Conservation (phyloP, 139 green algal species). For the Chlamydomonas asymmetrica region DNA sequence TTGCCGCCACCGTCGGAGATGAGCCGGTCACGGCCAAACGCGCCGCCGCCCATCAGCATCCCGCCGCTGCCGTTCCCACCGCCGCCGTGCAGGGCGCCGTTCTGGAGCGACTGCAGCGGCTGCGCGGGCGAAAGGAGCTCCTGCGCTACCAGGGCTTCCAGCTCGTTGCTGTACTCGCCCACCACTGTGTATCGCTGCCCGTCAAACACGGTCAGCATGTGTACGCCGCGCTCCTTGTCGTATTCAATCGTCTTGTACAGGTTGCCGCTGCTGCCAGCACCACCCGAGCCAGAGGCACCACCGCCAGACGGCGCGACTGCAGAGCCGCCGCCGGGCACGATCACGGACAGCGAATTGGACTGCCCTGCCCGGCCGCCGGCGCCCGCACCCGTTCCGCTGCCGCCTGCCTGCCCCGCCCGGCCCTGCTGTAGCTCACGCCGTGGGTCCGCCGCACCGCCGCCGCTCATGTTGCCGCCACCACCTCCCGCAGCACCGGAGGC, state of each 20-base stretch:
- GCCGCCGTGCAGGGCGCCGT: not conserved
- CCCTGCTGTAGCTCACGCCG: not conserved
- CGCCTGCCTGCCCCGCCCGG: not conserved
- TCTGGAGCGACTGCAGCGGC: slow-evolving; percentile 8
- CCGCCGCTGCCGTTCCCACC: too few species aligned
- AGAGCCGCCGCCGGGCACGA: not conserved
- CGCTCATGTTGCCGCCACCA: not conserved
- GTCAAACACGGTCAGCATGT: slow-evolving; percentile 37
- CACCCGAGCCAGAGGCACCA: not conserved
- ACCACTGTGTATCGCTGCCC: slow-evolving; percentile 21
- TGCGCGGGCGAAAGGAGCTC: slow-evolving; percentile 39
- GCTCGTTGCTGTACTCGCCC: slow-evolving; percentile 40
- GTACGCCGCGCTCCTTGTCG: slow-evolving; percentile 35
- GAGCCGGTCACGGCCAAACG: too few species aligned
- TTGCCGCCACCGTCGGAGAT: too few species aligned
- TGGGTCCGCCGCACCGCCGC: not conserved
- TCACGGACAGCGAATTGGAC: too few species aligned
- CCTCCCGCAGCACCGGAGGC: not conserved
- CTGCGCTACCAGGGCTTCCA: slow-evolving; percentile 44
- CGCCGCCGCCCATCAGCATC: too few species aligned
- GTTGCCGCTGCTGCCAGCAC: slow-evolving; percentile 1
- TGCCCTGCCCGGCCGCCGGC: too few species aligned
- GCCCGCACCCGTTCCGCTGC: not conserved
- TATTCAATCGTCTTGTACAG: slow-evolving; percentile 43
- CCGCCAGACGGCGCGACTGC: too few species aligned